phyloP scores from a whole-genome alignment of 176 grass and related monocot species.

The Oryza meyeriana region DNA sequence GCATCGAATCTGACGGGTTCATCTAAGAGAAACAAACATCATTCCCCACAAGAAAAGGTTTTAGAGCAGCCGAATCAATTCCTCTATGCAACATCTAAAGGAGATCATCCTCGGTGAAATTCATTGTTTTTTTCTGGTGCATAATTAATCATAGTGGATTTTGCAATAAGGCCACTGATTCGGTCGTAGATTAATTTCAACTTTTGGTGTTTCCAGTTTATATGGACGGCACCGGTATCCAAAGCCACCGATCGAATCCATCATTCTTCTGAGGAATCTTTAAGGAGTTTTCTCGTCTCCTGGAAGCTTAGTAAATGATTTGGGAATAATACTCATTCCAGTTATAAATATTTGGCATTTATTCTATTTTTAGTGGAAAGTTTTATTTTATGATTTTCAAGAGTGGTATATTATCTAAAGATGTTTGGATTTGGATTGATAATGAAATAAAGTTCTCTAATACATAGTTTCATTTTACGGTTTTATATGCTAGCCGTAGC shows the following conservation, averaged over 20 bases:
- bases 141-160: neutral
- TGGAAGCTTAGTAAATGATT: neutral
- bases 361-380: too few relatives aligned
- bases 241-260: neutral
- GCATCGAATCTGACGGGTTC: conserved; percentile 17
- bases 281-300: neutral
- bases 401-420: too few relatives aligned
- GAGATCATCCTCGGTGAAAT: neutral
- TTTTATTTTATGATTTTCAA: too few relatives aligned
- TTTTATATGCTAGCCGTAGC: too few relatives aligned
- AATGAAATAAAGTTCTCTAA: too few relatives aligned
- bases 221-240: neutral
- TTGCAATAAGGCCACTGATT: neutral
- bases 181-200: neutral
- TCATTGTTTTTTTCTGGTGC: neutral
- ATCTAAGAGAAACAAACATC: neutral
- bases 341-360: too few relatives aligned
- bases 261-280: conserved; percentile 1
- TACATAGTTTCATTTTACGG: too few relatives aligned
- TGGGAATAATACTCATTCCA: neutral
- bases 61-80: neutral
- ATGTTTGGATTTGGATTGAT: too few relatives aligned
- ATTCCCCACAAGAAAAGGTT: neutral
- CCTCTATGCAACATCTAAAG: neutral
- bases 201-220: neutral